A percentile compares a stretch with the other conserved stretches of the same genome.
phyloP scores from a whole-genome alignment of 1,284 basidiomycete genomes.

The Tausonia pullulans region DNA sequence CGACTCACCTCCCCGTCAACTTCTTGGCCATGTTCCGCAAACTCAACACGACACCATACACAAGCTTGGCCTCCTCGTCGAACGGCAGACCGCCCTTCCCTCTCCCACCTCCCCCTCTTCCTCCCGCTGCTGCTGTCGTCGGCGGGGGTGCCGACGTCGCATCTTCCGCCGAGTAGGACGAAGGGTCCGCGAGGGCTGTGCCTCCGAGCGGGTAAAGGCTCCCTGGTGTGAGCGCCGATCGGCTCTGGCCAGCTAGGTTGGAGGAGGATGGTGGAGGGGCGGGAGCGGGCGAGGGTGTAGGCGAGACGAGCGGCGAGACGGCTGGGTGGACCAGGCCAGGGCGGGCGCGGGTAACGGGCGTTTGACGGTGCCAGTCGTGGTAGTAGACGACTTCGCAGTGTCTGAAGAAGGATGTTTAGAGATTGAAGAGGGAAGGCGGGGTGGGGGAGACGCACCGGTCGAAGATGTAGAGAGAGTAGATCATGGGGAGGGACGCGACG shows the following conservation, averaged over 20 bases:
- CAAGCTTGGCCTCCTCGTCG: slow-evolving; percentile 94
- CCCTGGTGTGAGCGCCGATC: not conserved
- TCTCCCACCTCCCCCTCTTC: not conserved
- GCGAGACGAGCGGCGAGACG: slow-evolving; percentile 47
- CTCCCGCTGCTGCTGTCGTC: not conserved
- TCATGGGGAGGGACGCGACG: slow-evolving; percentile 26
- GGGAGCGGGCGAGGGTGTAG: not conserved
- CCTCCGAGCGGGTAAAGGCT: no score
- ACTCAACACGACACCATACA: slow-evolving; percentile 89
- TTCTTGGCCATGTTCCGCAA: slow-evolving; percentile 92
- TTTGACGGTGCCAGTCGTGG: slow-evolving; percentile 81
- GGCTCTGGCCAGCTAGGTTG: not conserved
- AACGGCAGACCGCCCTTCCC: slow-evolving; percentile 54
- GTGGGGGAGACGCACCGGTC: slow-evolving; percentile 48
- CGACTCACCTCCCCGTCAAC: slow-evolving; percentile 62
- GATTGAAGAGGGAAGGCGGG: not conserved
- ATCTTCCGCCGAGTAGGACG: no score
- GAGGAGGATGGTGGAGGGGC: not conserved
- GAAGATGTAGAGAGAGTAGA: slow-evolving; percentile 79
- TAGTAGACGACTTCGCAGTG: slow-evolving; percentile 87
- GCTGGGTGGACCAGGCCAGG: slow-evolving; percentile 61
- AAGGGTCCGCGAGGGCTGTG: no score
- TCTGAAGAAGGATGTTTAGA: slow-evolving; percentile 36
- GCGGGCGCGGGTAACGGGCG: slow-evolving; percentile 54
- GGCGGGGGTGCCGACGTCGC: not conserved